phyloP scores from a whole-genome alignment of 495 filamentous ascomycete species.

The Hypoxylon crocopeplum region DNA sequence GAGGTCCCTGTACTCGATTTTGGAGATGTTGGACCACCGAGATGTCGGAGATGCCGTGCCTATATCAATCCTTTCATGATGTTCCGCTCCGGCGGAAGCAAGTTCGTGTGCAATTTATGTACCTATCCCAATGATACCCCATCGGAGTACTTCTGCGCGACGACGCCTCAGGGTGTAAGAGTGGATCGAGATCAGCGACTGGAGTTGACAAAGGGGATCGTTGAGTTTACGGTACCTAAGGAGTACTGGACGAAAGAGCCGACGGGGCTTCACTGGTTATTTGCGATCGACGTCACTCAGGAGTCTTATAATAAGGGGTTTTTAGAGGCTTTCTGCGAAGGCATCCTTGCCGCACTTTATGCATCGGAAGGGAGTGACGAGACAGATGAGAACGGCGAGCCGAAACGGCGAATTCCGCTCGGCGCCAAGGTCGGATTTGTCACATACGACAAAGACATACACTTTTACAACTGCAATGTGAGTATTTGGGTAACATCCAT shows the following conservation, averaged over 20 bases:
- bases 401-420: conserved; percentile 68
- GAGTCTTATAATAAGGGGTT: conserved; percentile 89
- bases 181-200: conserved; percentile 90
- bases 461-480: conserved; percentile 95
- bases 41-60: conserved; percentile 90
- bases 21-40: conserved; percentile 87
- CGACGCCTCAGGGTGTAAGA: conserved; percentile 84
- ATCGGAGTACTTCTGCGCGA: conserved; percentile 89
- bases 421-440: conserved; percentile 93
- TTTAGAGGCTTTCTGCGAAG: conserved; percentile 88
- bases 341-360: conserved; percentile 85
- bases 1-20: conserved; percentile 94
- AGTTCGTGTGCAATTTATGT: conserved; percentile 98
- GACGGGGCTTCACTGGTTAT: conserved; percentile 84
- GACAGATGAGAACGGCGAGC: conserved; percentile 62
- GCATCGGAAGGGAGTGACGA: conserved; percentile 61
- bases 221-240: conserved; percentile 95
- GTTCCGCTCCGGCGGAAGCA: conserved; percentile 91
- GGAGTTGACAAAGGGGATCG: conserved; percentile 87
- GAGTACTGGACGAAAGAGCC: conserved; percentile 99
- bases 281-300: conserved; percentile 90
- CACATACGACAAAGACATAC: conserved; percentile 93
- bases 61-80: conserved; percentile 99
- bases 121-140: conserved; percentile 95
- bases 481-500: conserved; percentile 35